These are phyloP conservation scores for Daldinia decipiens DNA, from an alignment of 495 filamentous ascomycete genomes.

Conservation along the genomic window DNA sequence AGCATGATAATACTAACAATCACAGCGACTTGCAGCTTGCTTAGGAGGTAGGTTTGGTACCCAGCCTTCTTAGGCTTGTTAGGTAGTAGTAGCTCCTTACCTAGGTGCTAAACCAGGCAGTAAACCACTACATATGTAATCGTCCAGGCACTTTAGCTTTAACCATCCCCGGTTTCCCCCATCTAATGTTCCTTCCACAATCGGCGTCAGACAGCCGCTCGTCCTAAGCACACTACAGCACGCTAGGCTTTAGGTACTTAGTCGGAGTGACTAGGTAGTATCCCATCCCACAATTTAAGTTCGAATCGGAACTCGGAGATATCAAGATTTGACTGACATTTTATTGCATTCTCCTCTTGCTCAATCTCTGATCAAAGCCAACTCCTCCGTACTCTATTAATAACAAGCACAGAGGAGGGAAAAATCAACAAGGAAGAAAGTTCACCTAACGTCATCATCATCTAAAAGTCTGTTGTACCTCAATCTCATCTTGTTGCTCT, in stretches of 20 bases:
- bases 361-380: neutral
- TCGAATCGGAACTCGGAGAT: conserved; percentile 23
- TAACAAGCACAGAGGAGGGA: conserved; percentile 6
- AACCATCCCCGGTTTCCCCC: conserved; percentile 3
- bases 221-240: conserved; percentile 5
- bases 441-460: conserved; percentile 6
- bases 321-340: conserved; percentile 7
- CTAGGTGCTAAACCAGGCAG: conserved; percentile 3
- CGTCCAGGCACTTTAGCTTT: neutral
- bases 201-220: conserved; percentile 25
- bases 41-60: too few relatives aligned
- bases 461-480: conserved; percentile 5
- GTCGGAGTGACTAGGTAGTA: conserved; percentile 6
- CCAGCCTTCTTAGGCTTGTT: conserved; percentile 1
- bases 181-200: conserved; percentile 27
- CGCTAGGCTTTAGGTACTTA: neutral
- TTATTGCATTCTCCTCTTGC: neutral
- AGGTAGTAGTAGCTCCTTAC: too few relatives aligned
- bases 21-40: conserved; percentile 6
- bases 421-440: neutral
- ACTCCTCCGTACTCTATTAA: neutral
- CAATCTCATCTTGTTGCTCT: neutral
- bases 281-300: conserved; percentile 41
- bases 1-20: conserved; percentile 12
- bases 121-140: conserved; percentile 17